phyloP scores from a whole-genome alignment of 2,329 filamentous ascomycete species.

The Clonostachys rhizophaga region DNA sequence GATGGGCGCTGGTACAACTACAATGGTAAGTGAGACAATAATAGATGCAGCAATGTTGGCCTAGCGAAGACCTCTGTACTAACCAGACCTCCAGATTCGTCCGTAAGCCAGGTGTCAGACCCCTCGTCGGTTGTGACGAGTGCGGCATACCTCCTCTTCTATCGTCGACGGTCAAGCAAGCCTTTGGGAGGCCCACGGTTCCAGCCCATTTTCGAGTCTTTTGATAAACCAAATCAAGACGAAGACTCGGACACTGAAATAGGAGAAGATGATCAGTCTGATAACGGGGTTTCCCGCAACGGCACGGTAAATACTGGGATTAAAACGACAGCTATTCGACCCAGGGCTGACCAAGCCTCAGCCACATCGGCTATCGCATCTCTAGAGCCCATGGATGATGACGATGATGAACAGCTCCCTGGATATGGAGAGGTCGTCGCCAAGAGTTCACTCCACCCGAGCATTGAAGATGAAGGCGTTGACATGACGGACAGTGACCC shows the following conservation, averaged over 20 bases:
- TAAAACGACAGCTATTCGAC: conserved; percentile 74
- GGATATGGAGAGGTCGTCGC: conserved; percentile 14
- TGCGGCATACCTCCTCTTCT: conserved; percentile 91
- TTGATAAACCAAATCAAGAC: conserved; percentile 43
- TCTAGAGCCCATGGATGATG: conserved; percentile 14
- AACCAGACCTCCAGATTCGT: conserved; percentile 60
- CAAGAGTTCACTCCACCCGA: conserved; percentile 25
- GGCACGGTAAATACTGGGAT: conserved; percentile 86
- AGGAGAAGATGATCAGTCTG: conserved; percentile 88
- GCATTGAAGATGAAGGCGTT: conserved; percentile 45
- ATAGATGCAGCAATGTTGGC: neutral
- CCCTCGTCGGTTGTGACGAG: conserved; percentile 62
- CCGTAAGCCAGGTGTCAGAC: conserved; percentile 58
- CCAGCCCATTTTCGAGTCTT: conserved; percentile 63
- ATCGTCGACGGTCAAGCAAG: conserved; percentile 73
- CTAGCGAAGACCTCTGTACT: conserved; percentile 18
- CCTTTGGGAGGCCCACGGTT: conserved; percentile 79
- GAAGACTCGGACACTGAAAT: conserved; percentile 38
- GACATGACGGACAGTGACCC: conserved; percentile 28
- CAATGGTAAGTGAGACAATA: conserved; percentile 65
- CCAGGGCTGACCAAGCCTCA: conserved; percentile 50
- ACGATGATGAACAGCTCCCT: conserved; percentile 21
- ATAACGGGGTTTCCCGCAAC: conserved; percentile 76
- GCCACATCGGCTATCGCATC: conserved; percentile 27
- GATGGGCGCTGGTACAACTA: conserved; percentile 93